Conservation (phyloP, 371 early-diverging fungal species). For the Rhizomucor pusillus region DNA sequence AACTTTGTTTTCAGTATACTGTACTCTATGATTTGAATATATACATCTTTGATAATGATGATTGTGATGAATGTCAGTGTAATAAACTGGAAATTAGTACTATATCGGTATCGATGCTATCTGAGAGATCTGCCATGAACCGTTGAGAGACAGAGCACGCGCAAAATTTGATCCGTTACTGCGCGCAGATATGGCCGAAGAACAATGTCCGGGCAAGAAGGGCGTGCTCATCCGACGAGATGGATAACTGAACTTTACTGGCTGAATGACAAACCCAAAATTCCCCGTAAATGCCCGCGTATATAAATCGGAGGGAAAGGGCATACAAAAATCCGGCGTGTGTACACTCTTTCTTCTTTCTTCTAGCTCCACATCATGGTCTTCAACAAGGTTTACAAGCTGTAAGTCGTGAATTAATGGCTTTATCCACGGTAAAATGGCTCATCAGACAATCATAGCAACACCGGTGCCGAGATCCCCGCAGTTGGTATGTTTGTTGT, state of each 20-base stretch:
- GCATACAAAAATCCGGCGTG: neutral
- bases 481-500: conserved; percentile 21
- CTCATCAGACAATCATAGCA: conserved; percentile 13
- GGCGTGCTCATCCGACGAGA: neutral
- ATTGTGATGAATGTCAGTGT: too few relatives aligned
- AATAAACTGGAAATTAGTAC: too few relatives aligned
- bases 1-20: too few relatives aligned
- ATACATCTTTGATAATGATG: too few relatives aligned
- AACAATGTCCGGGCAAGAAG: neutral
- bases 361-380: conserved; percentile 1
- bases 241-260: neutral
- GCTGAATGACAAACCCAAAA: neutral
- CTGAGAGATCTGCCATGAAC: neutral
- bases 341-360: neutral
- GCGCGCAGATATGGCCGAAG: neutral
- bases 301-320: neutral
- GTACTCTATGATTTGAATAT: too few relatives aligned
- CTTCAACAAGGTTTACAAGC: conserved; percentile 13
- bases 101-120: neutral
- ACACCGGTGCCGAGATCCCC: conserved; percentile 45
- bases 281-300: neutral
- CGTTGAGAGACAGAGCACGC: neutral
- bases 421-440: neutral
- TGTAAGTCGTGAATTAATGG: conserved; percentile 10
- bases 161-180: neutral